phyloP scores from a whole-genome alignment of 495 filamentous ascomycete species.

The Penicillium bialowiezense region DNA sequence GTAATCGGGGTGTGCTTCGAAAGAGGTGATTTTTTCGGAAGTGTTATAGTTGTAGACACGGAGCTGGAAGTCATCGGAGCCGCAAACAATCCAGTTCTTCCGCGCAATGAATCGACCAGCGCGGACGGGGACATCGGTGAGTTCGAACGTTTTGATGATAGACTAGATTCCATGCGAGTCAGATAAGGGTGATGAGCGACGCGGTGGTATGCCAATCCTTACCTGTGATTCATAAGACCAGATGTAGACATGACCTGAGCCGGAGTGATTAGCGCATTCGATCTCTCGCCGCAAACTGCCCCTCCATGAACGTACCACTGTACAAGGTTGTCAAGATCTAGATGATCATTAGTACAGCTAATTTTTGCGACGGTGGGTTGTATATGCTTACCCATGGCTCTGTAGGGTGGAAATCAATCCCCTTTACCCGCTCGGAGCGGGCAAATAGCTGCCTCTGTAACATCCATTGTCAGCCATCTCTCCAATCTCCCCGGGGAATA shows the following conservation, averaged over 20 bases:
- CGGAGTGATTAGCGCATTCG: constrained; percentile 24
- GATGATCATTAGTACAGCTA: constrained; percentile 23
- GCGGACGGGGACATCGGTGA: constrained; percentile 97
- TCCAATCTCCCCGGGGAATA: constrained; percentile 21
- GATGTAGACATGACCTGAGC: constrained; percentile 90
- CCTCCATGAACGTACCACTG: constrained; percentile 62
- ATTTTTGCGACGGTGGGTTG: not conserved
- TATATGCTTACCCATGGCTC: constrained; percentile 74
- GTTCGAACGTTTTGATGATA: constrained; percentile 98
- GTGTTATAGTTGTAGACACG: constrained; percentile 99
- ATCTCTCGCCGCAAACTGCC: not conserved
- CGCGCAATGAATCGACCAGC: constrained; percentile 95
- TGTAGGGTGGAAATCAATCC: constrained; percentile 94
- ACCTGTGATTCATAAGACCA: constrained; percentile 98
- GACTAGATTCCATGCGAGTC: constrained; percentile 42
- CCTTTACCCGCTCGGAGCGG: constrained; percentile 89
- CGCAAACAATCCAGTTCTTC: constrained; percentile 99
- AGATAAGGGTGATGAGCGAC: constrained; percentile 4
- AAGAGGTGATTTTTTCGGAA: constrained; percentile 96
- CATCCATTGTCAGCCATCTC: constrained; percentile 15
- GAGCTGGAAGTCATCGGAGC: constrained; percentile 96
- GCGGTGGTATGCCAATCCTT: constrained; percentile 9
- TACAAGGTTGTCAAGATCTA: constrained; percentile 92
- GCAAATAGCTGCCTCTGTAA: constrained; percentile 75
- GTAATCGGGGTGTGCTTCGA: constrained; percentile 98